phyloP scores from a whole-genome alignment of 2,329 filamentous ascomycete genomes.

The Capronia epimyces region DNA sequence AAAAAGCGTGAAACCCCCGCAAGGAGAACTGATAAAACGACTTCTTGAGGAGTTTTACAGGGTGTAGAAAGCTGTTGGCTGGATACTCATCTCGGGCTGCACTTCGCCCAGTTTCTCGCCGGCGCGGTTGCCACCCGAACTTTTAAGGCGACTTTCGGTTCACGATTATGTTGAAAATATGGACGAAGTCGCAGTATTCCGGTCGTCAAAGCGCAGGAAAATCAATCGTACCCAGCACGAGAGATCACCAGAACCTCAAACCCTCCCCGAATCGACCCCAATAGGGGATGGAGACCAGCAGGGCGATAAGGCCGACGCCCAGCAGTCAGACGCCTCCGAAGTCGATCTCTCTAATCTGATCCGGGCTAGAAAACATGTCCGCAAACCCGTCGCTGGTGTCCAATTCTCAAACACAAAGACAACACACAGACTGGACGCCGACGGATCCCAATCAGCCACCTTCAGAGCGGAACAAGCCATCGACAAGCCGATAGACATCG shows the following conservation, averaged over 20 bases:
- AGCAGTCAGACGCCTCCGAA: constrained; percentile 7
- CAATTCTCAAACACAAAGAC: constrained; percentile 20
- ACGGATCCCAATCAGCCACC: neutral
- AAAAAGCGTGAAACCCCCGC: no score
- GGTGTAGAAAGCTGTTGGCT: no score
- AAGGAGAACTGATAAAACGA: no score
- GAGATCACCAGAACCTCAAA: neutral
- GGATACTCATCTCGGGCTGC: neutral
- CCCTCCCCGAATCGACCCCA: neutral
- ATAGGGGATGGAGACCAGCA: neutral
- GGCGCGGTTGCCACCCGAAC: no score
- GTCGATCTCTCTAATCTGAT: constrained; percentile 12
- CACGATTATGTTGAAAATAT: constrained; percentile 9
- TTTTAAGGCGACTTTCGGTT: neutral
- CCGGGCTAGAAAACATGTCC: constrained; percentile 13
- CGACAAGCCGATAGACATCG: constrained; percentile 37
- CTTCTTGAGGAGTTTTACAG: no score
- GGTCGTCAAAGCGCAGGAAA: constrained; percentile 27
- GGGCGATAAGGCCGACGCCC: neutral
- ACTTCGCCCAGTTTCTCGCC: no score
- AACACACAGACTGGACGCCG: neutral
- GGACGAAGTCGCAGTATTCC: constrained; percentile 26
- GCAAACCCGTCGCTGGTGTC: constrained; percentile 16
- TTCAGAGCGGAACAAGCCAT: constrained; percentile 18
- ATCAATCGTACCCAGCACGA: constrained; percentile 4